Evolutionary conservation across 2,329 filamentous ascomycete genomes (phyloP), one percentile per base, ranked within the genome.

Genomic region (Claviceps digitariae): DNA sequence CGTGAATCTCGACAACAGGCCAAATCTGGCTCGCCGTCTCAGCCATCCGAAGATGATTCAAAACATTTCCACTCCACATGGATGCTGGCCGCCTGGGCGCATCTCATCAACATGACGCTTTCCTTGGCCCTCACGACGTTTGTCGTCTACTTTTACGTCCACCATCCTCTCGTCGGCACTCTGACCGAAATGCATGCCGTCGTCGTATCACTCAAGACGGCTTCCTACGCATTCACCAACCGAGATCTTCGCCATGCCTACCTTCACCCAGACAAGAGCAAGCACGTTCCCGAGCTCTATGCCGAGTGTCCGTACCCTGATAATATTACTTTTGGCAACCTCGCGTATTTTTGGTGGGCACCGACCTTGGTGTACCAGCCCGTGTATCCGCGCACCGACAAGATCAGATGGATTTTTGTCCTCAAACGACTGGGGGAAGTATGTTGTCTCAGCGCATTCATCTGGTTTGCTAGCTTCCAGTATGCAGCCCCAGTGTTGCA

Each of bases 301-400:
- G 74, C 77, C 13, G 66, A 80, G 52, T 95, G 90, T 62, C 87
- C 91, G 0, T 98, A 98, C 66, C 93, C 93, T 0, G 71, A 80
- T 48, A 98, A 97, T 67, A 87, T 98, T 67, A 95, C 90, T 3
- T 77, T 96, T 60, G 71, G 76, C 50, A 98, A 97, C 65, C 74
- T 98, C 27, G 81, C 81, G 54, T 98, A 97, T 71, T 98, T 98
- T 68, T 97, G 93, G 91, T 91, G 90, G 83, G 93, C 91, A 0
- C 93, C 93, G 0, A 98, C 93, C 0, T 77, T 98, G 51, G 86
- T 97, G 46, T 98, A 98, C 67, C 93, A 98, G 72, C 93, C 93
- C 1, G 89, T 93, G 15, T 98, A 98, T 67, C 93, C 93, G 21
- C 86, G 90, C 45, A 90, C 87, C 6, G 74, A 81, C 9, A 79